Percentiles rank a stretch among this genome's conserved stretches.
phyloP scores from a whole-genome alignment of 352 stramenopile species.

The Peronospora farinosa region DNA sequence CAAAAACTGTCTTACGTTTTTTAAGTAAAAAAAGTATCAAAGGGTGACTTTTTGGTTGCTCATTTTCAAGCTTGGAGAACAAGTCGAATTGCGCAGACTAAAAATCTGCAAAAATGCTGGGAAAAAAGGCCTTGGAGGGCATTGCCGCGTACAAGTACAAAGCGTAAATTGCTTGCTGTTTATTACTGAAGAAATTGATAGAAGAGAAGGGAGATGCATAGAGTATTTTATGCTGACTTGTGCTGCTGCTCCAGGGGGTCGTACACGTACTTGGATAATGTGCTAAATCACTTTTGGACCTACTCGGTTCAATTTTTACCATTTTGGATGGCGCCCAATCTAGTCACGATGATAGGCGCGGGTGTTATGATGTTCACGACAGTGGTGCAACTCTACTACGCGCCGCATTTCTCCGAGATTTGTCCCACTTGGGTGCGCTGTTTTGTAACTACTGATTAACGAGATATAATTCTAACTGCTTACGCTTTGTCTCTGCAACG shows the following conservation, averaged over 20 bases:
- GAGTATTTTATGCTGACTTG: not conserved
- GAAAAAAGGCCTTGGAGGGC: constrained; percentile 71
- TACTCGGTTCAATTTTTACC: constrained; percentile 76
- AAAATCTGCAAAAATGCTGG: constrained; percentile 36
- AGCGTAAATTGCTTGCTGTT: constrained; percentile 40
- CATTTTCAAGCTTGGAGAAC: no score
- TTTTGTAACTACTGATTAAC: not conserved
- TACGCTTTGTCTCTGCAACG: not conserved
- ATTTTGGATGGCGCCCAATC: constrained; percentile 87
- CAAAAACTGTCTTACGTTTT: not conserved
- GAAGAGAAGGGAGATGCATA: not conserved
- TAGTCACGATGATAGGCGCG: constrained; percentile 87
- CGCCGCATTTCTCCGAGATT: constrained; percentile 58
- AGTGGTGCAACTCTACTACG: constrained; percentile 66
- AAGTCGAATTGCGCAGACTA: no score
- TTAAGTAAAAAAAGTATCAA: not conserved
- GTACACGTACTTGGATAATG: constrained; percentile 86
- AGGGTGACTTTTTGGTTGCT: no score
- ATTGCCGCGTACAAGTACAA: constrained; percentile 87
- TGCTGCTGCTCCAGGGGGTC: constrained; percentile 40
- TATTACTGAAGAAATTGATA: not conserved
- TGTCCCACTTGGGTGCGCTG: constrained; percentile 50
- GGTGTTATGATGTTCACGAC: constrained; percentile 72
- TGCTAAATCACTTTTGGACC: constrained; percentile 86
- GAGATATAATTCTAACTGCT: not conserved